A percentile compares a stretch with the other conserved stretches of the same genome.
Evolutionary conservation across 2,329 filamentous ascomycete genomes (phyloP).

Genomic region (Neofusicoccum umdonicola): DNA sequence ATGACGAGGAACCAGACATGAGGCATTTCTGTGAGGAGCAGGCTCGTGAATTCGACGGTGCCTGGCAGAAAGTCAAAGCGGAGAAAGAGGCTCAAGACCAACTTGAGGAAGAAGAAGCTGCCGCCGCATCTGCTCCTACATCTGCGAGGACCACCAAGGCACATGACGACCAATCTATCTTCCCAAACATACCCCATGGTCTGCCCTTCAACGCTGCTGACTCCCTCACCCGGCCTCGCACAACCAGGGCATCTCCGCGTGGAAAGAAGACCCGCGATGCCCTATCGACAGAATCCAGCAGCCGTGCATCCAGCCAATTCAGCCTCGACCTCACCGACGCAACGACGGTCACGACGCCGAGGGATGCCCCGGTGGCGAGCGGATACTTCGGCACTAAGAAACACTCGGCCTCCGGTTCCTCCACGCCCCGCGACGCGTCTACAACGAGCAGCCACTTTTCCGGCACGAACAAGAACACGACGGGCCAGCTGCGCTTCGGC

Average conservation of each 20-base stretch:
- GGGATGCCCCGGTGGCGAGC: background rate
- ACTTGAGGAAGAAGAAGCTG: too few relatives aligned
- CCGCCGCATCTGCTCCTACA: too few relatives aligned
- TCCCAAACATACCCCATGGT: background rate
- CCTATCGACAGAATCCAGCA: background rate
- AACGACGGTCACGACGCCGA: background rate
- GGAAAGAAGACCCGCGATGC: background rate
- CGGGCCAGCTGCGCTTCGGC: background rate
- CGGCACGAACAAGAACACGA: background rate
- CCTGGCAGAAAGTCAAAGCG: background rate
- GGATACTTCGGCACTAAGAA: background rate
- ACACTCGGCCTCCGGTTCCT: too few relatives aligned
- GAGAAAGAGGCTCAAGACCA: too few relatives aligned
- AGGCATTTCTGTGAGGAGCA: background rate
- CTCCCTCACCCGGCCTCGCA: background rate
- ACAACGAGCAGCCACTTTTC: too few relatives aligned
- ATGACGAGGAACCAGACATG: constrained; percentile 19
- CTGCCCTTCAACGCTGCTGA: background rate
- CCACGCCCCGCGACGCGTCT: too few relatives aligned
- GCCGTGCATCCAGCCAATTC: background rate
- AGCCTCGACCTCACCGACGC: background rate
- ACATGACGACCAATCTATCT: background rate
- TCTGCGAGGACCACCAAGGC: background rate
- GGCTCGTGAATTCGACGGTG: background rate
- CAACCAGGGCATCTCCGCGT: background rate